Conservation (phyloP, 192 early-diverging fungal species). For the Gaertneriomyces semiglobifer region DNA sequence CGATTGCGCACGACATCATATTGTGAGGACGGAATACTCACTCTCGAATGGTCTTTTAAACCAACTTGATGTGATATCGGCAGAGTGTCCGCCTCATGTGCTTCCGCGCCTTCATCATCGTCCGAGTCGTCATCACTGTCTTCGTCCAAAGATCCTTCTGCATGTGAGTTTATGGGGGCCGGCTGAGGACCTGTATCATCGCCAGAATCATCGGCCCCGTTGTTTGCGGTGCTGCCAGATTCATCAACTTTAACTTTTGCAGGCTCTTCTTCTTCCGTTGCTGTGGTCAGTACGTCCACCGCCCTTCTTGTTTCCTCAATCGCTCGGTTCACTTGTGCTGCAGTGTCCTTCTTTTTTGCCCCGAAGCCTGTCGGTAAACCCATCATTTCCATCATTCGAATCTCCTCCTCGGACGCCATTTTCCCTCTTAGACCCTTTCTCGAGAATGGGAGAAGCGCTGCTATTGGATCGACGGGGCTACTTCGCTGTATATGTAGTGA, state of each 20-base stretch:
- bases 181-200: background rate
- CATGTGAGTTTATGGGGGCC: conserved; percentile 3
- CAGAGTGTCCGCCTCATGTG: conserved; percentile 35
- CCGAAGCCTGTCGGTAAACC: conserved; percentile 36
- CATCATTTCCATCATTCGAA: conserved; percentile 37
- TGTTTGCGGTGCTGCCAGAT: too few relatives aligned
- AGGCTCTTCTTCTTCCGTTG: background rate
- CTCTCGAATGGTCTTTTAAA: conserved; percentile 64
- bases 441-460: too few relatives aligned
- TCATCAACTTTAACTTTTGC: background rate
- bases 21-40: conserved; percentile 23
- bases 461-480: too few relatives aligned
- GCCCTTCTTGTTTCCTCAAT: conserved; percentile 20
- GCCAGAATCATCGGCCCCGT: background rate
- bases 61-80: conserved; percentile 69
- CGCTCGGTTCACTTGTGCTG: conserved; percentile 5
- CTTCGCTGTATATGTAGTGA: too few relatives aligned
- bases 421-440: background rate
- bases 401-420: conserved; percentile 24
- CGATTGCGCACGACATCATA: background rate
- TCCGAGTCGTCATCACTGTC: conserved; percentile 43
- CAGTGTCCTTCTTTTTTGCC: conserved; percentile 6
- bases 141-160: conserved; percentile 13
- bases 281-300: background rate
- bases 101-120: conserved; percentile 25